These are phyloP conservation scores for Volvox africanus DNA, from an alignment of 139 green algal species.

Conservation along the genomic window DNA sequence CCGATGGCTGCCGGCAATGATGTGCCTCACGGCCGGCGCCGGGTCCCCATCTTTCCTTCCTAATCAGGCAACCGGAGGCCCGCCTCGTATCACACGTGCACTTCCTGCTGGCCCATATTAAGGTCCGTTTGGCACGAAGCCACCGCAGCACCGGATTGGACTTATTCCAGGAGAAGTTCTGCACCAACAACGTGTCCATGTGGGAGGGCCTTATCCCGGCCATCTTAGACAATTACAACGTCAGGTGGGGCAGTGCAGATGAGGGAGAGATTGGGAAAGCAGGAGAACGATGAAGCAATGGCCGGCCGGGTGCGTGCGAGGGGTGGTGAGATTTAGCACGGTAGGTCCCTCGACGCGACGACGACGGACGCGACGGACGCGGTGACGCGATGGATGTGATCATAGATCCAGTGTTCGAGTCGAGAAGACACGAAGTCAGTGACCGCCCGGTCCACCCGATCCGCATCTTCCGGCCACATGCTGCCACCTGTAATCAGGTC, in stretches of 20 bases:
- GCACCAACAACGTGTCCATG: background rate
- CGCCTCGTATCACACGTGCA: slow-evolving; percentile 12
- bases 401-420: too few species aligned
- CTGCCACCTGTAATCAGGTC: background rate
- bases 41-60: too few species aligned
- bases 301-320: too few species aligned
- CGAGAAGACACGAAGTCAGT: too few species aligned
- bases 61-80: background rate
- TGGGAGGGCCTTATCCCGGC: background rate
- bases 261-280: background rate
- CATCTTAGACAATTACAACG: slow-evolving; percentile 29
- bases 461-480: too few species aligned
- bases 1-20: too few species aligned
- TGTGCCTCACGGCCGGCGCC: too few species aligned
- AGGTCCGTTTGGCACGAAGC: background rate
- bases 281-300: background rate
- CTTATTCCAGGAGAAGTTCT: background rate
- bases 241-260: background rate
- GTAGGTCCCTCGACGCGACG: too few species aligned
- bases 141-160: background rate
- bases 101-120: slow-evolving; percentile 19
- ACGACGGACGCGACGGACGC: too few species aligned
- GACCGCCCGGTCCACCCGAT: too few species aligned
- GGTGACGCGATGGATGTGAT: too few species aligned
- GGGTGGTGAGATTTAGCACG: too few species aligned